These are phyloP conservation scores for Parascedosporium putredinis DNA, from an alignment of 2,329 filamentous ascomycete species.

Conservation along the genomic window DNA sequence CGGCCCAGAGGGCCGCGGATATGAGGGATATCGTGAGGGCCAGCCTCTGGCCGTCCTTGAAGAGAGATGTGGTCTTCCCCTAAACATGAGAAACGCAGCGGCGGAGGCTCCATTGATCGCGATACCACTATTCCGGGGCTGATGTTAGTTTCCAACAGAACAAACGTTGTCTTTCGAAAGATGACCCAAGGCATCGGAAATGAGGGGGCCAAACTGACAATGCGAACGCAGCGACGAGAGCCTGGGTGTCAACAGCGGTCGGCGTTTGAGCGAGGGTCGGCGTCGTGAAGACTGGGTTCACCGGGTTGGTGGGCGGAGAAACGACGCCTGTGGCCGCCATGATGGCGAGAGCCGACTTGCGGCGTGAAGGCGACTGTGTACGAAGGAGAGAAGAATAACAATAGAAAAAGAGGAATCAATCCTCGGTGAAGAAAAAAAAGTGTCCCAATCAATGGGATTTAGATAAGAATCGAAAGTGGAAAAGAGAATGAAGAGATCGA, in stretches of 20 bases:
- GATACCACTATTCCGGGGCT: constrained; percentile 38
- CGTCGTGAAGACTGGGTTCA: constrained; percentile 1
- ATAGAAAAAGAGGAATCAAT: constrained; percentile 19
- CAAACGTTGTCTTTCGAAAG: no score
- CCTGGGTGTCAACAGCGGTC: constrained; percentile 31
- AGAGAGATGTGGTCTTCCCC: constrained; percentile 35
- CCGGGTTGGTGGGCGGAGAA: constrained; percentile 5
- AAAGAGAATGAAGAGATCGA: constrained; percentile 10
- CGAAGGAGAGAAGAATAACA: constrained; percentile 18
- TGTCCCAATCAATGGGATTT: constrained; percentile 38
- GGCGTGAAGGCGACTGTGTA: constrained; percentile 15
- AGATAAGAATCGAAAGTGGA: constrained; percentile 20
- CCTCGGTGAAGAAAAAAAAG: constrained; percentile 23
- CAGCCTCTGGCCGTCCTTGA: constrained; percentile 53
- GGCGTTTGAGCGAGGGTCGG: constrained; percentile 28
- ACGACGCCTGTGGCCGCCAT: constrained; percentile 2
- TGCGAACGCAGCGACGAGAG: constrained; percentile 41
- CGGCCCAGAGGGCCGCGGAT: constrained; percentile 42
- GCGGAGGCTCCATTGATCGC: constrained; percentile 41
- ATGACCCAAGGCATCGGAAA: background rate
- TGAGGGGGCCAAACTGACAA: constrained; percentile 46
- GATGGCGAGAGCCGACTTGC: constrained; percentile 8
- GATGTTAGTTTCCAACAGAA: no score
- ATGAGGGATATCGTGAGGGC: constrained; percentile 47
- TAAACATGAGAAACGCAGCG: constrained; percentile 34